Evolutionary conservation across 805 yeast species (phyloP).

Genomic region (Blastobotrys americana): DNA sequence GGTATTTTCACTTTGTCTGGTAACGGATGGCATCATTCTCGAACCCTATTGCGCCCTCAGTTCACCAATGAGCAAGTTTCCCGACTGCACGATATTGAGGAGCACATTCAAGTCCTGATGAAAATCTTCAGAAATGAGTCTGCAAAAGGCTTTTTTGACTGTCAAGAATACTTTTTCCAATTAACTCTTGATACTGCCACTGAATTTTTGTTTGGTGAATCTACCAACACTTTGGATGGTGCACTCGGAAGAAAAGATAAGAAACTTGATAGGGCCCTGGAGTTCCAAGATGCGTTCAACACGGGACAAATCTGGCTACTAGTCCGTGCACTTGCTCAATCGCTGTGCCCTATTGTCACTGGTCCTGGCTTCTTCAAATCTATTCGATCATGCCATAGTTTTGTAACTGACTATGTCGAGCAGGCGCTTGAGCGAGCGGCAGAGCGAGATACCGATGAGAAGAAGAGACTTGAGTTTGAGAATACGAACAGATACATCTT

Average conservation of each 20-base stretch:
- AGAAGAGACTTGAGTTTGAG: constrained; percentile 10
- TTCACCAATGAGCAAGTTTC: constrained; percentile 30
- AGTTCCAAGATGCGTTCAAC: constrained; percentile 10
- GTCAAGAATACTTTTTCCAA: constrained; percentile 25
- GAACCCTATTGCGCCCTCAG: constrained; percentile 33
- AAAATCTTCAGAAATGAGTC: not conserved
- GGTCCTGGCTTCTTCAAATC: constrained; percentile 29
- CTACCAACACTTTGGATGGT: constrained; percentile 27
- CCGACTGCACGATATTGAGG: constrained; percentile 22
- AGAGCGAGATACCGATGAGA: constrained; percentile 3
- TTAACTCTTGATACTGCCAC: constrained; percentile 31
- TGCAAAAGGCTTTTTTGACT: not conserved
- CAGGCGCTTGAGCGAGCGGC: constrained; percentile 29
- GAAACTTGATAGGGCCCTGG: constrained; percentile 3
- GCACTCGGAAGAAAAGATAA: constrained; percentile 16
- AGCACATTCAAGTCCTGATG: constrained; percentile 25
- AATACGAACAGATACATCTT: constrained; percentile 38
- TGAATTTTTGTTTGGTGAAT: constrained; percentile 29
- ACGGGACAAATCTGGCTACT: constrained; percentile 10
- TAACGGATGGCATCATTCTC: constrained; percentile 32
- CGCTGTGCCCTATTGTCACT: constrained; percentile 17
- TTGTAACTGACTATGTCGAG: constrained; percentile 37
- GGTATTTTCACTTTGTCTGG: constrained; percentile 34
- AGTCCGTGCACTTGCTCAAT: constrained; percentile 15
- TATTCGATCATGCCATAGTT: constrained; percentile 27